phyloP scores from a whole-genome alignment of 495 filamentous ascomycete genomes.

The Lasiosphaeris hirsuta region DNA sequence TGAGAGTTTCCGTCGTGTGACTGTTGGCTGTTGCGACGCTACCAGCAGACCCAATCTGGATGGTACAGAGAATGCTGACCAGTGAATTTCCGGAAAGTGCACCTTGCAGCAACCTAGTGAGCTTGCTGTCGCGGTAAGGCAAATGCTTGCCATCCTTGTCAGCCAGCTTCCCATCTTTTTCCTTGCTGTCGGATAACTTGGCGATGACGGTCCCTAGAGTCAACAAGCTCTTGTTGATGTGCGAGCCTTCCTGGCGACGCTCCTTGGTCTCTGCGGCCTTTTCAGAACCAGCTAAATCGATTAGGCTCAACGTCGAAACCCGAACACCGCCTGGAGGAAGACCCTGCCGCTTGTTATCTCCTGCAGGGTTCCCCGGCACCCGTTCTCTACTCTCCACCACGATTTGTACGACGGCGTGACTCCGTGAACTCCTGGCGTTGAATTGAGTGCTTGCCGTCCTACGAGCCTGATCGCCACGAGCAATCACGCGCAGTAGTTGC shows the following conservation, averaged over 20 bases:
- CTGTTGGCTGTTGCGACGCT: slow-evolving; percentile 59
- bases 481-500: slow-evolving; percentile 91
- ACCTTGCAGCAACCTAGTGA: slow-evolving; percentile 88
- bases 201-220: slow-evolving; percentile 95
- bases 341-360: slow-evolving; percentile 69
- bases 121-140: slow-evolving; percentile 94
- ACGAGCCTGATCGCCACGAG: slow-evolving; percentile 85
- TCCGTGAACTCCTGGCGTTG: slow-evolving; percentile 92
- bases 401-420: slow-evolving; percentile 97
- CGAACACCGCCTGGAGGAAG: slow-evolving; percentile 86
- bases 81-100: slow-evolving; percentile 91
- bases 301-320: slow-evolving; percentile 90
- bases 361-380: slow-evolving; percentile 48
- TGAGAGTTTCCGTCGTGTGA: slow-evolving; percentile 84
- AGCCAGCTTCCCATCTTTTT: slow-evolving; percentile 68
- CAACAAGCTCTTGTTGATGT: slow-evolving; percentile 96
- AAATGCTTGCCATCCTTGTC: slow-evolving; percentile 87
- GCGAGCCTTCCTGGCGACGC: slow-evolving; percentile 87
- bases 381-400: slow-evolving; percentile 96
- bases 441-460: slow-evolving; percentile 91
- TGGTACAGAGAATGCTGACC: slow-evolving; percentile 94
- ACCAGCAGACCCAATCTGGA: slow-evolving; percentile 70
- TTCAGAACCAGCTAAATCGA: slow-evolving; percentile 95
- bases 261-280: slow-evolving; percentile 95
- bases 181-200: slow-evolving; percentile 75